Conservation (phyloP, 306 rosid genomes). For the Quercus parvula region DNA sequence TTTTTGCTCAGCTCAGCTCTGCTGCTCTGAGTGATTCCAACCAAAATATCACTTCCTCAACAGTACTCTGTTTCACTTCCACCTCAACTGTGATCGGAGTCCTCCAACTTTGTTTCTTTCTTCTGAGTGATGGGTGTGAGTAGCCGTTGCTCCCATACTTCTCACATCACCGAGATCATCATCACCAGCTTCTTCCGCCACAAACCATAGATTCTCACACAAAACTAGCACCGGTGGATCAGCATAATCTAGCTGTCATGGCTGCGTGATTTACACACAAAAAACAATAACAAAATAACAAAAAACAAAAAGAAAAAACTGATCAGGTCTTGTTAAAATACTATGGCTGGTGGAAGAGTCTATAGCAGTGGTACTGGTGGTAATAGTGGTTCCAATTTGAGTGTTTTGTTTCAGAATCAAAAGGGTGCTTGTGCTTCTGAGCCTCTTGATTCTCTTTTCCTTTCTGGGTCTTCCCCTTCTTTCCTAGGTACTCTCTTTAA, state of each 20-base stretch:
- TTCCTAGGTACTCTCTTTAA: slow-evolving; percentile 37
- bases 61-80: background rate
- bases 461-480: slow-evolving; percentile 54
- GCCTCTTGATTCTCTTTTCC: slow-evolving; percentile 54
- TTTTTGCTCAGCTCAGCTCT: background rate
- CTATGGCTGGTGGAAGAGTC: slow-evolving; percentile 56
- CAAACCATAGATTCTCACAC: slow-evolving; percentile 38
- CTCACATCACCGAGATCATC: slow-evolving; percentile 88
- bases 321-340: background rate
- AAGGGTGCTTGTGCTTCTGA: slow-evolving; percentile 27
- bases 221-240: background rate
- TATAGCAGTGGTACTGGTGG: slow-evolving; percentile 16
- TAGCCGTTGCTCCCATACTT: slow-evolving; percentile 87
- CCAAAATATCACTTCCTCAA: background rate
- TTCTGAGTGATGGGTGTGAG: slow-evolving; percentile 91
- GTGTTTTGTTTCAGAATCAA: slow-evolving; percentile 48
- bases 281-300: background rate
- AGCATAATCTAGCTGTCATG: slow-evolving; percentile 4
- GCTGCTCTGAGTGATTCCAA: background rate
- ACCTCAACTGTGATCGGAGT: background rate
- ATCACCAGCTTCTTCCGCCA: slow-evolving; percentile 97
- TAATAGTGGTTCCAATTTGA: slow-evolving; percentile 26
- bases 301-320: background rate
- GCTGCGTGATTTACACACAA: slow-evolving; percentile 5
- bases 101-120: slow-evolving; percentile 1